Evolutionary conservation across 1,139 yeast species (phyloP), one percentile per base, ranked within the genome.

Genomic region (Kluyveromyces marxianus): DNA sequence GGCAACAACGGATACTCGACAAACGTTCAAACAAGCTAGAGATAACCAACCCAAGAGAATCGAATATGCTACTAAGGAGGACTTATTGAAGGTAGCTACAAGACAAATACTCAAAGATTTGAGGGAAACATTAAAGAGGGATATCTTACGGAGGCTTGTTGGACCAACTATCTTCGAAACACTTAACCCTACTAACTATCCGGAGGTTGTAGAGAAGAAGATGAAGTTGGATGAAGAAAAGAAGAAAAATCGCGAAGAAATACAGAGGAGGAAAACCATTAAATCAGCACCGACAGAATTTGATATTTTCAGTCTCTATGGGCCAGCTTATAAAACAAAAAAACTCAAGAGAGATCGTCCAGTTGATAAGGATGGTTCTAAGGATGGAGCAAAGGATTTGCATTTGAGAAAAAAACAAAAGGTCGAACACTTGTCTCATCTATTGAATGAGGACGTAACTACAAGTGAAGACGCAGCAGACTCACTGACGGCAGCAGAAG

Each of bases 101-200:
- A 70, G 74, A 37, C 68, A 76, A 50, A 68, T 88, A 38, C 63
- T 81, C 33, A 76, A 76, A 48, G 96, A 88, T 51, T 72, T 88
- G 46, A 78, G 77, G 51, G 68, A 71, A 4, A 79, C 82, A 45
- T 65, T 88, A 44, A 68, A 80, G 34, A 82, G 83, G 50, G 96
- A 88, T 65, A 76, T 88, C 33, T 72, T 87, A 56, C 92, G 82
- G 57, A 76, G 89, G 52, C 69, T 85, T 4, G 75, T 86, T 33
- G 90, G 88, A 0, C 90, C 95, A 0, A 72, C 75, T 1, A 76
- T 88, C 21, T 71, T 84, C 45, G 83, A 81, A 32, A 67, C 76
- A 24, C 70, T 88, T 52, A 75, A 76, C 49, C 83, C 79, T 40
- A 77, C 76, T 3, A 75, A 76, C 43, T 83, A 79, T 55, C 81